These are phyloP conservation scores for Aspergillus bertholletiae DNA, from an alignment of 495 filamentous ascomycete species.

Conservation along the genomic window DNA sequence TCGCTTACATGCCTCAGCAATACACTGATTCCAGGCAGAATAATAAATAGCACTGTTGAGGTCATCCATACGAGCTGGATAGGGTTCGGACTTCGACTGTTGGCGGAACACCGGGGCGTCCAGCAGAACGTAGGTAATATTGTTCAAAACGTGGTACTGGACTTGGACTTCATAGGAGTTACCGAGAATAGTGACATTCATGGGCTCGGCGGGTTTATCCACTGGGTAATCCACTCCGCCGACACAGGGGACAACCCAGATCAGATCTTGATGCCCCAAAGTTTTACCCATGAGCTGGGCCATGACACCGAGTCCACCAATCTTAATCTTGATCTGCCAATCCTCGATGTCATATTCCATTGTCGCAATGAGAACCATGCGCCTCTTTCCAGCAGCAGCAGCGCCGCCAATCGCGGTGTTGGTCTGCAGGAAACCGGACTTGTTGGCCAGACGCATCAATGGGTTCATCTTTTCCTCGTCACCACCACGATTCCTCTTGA, in stretches of 20 bases:
- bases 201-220: conserved; percentile 56
- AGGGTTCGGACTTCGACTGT: conserved; percentile 62
- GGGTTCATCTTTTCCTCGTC: conserved; percentile 20
- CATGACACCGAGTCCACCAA: conserved; percentile 67
- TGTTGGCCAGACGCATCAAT: conserved; percentile 30
- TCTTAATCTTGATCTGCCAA: conserved; percentile 69
- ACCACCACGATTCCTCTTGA: conserved; percentile 17
- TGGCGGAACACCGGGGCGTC: conserved; percentile 68
- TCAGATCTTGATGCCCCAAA: conserved; percentile 61
- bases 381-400: conserved; percentile 33
- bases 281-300: conserved; percentile 68
- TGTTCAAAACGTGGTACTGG: conserved; percentile 60
- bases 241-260: conserved; percentile 71
- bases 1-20: conserved; percentile 56
- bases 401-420: conserved; percentile 39
- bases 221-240: conserved; percentile 63
- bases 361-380: conserved; percentile 62
- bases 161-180: conserved; percentile 60
- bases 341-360: conserved; percentile 74
- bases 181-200: conserved; percentile 60
- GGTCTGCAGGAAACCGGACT: conserved; percentile 40
- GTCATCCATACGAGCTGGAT: conserved; percentile 71
- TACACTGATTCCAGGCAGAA: conserved; percentile 70
- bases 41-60: conserved; percentile 68
- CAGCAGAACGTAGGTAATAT: conserved; percentile 69